Conservation (phyloP, 2,329 filamentous ascomycete genomes). For the Fusarium anguioides region DNA sequence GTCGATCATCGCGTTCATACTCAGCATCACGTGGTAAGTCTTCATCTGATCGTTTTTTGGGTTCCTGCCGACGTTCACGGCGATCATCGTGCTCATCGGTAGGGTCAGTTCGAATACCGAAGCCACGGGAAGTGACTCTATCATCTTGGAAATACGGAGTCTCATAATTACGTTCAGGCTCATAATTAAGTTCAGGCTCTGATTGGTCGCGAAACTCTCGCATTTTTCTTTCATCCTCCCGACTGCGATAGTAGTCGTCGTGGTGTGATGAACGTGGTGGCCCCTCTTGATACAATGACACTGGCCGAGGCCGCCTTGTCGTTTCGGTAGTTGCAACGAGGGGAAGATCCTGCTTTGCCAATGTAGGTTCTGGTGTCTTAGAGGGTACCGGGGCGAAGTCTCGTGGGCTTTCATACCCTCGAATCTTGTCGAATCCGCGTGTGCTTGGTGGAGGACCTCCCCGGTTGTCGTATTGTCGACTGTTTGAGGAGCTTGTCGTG, state of each 20-base stretch:
- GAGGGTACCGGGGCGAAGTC: constrained; percentile 58
- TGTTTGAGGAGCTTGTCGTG: constrained; percentile 35
- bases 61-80: constrained; percentile 52
- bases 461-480: constrained; percentile 53
- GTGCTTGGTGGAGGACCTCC: constrained; percentile 74
- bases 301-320: constrained; percentile 54
- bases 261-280: constrained; percentile 56
- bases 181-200: constrained; percentile 49
- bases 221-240: constrained; percentile 60
- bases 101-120: constrained; percentile 61
- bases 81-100: constrained; percentile 55
- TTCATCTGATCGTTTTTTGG: constrained; percentile 48
- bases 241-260: constrained; percentile 61
- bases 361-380: constrained; percentile 51
- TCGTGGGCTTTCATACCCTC: constrained; percentile 59
- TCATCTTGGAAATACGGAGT: constrained; percentile 58
- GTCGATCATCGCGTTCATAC: constrained; percentile 46
- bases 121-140: constrained; percentile 59
- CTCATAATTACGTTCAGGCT: constrained; percentile 44
- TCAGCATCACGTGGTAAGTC: constrained; percentile 46
- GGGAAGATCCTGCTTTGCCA: constrained; percentile 36
- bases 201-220: constrained; percentile 56
- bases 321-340: constrained; percentile 32
- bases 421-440: constrained; percentile 77
- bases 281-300: constrained; percentile 66